Evolutionary conservation across 1,284 basidiomycete genomes (phyloP).

Genomic region (Tilletia indica): DNA sequence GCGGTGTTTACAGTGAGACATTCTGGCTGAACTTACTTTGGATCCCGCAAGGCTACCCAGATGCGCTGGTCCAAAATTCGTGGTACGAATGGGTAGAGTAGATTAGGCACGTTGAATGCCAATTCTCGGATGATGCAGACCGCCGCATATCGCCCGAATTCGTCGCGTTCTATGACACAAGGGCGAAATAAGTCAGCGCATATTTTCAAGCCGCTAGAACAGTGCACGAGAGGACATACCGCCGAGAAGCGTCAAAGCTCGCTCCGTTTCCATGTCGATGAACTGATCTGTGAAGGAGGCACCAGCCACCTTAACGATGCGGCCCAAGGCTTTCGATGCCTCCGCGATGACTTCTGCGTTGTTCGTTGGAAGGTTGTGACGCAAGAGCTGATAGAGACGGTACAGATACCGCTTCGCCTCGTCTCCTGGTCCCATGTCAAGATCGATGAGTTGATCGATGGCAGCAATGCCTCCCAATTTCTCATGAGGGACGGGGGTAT

Average conservation of each 20-base stretch:
- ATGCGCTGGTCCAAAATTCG: conserved; percentile 50
- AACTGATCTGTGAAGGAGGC: conserved; percentile 10
- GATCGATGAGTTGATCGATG: conserved; percentile 34
- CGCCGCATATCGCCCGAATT: conserved; percentile 50
- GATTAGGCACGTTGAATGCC: conserved; percentile 51
- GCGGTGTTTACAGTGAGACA: background rate
- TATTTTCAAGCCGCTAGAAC: too few species aligned
- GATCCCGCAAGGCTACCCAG: conserved; percentile 41
- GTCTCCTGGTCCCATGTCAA: conserved; percentile 23
- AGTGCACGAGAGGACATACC: background rate
- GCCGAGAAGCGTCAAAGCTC: background rate
- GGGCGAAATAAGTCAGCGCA: too few species aligned
- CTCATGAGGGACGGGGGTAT: conserved; percentile 71
- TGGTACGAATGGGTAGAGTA: conserved; percentile 52
- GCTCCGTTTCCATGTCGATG: conserved; percentile 12
- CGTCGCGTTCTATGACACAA: background rate
- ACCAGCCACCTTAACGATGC: conserved; percentile 3
- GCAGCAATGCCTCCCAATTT: conserved; percentile 64
- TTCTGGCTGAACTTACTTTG: background rate
- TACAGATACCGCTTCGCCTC: conserved; percentile 63
- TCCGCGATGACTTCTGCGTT: conserved; percentile 85
- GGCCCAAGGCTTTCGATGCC: conserved; percentile 68
- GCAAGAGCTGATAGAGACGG: conserved; percentile 87
- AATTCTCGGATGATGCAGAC: conserved; percentile 56
- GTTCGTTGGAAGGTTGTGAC: conserved; percentile 75